Base-by-base conservation (phyloP, 2,329 filamentous ascomycete species). In the Cercospora sesami region DNA sequence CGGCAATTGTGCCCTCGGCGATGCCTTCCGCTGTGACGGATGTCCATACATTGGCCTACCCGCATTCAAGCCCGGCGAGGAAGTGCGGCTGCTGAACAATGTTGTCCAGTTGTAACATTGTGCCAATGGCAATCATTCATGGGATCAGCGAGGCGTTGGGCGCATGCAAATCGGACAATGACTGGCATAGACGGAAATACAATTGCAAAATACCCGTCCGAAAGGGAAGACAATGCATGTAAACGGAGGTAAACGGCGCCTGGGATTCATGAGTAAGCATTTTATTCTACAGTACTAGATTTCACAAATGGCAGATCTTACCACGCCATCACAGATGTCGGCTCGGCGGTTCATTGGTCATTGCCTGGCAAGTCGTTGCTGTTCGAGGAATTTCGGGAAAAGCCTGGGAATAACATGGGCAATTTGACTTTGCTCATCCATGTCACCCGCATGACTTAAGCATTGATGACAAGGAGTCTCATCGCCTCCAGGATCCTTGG, bases 61-160 rank as follows among this genome's bases (percentile, higher is more conserved):
- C 14, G 91, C 95, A 4, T 99, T 99, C 85, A 97, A 97, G 84
- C 93, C 93, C 3, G 95, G 95, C 16, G 94, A 99, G 83, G 93
- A 98, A 82, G 93, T 98, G 61, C 86, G 89, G 76, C 84, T 99
- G 68, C 79, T 97, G 76, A 94, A 96, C 79, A 92, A 96, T 73
- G 88, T 92, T 76, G 87, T 93, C 68, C 94, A 97, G 82, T 82
- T 97, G 77, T 97, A 53, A 42, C 21, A 16, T 8, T 14, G n/a
- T 21, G n/a, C 14, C 30, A 18, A n/a, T 55, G 42, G 16, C 36
- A 33, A 55, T 51, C 45, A 61, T 65, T 65, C 28, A 55, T 60
- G 57, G 58, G 55, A 60, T 65, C 30, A 65, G 64, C 64, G 58
- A 33, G 64, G 64, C 57, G 64, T 61, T 65, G 4, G 42, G 64